phyloP scores from a whole-genome alignment of 192 early-diverging fungal species.

The Helicostylum pulchrum region DNA sequence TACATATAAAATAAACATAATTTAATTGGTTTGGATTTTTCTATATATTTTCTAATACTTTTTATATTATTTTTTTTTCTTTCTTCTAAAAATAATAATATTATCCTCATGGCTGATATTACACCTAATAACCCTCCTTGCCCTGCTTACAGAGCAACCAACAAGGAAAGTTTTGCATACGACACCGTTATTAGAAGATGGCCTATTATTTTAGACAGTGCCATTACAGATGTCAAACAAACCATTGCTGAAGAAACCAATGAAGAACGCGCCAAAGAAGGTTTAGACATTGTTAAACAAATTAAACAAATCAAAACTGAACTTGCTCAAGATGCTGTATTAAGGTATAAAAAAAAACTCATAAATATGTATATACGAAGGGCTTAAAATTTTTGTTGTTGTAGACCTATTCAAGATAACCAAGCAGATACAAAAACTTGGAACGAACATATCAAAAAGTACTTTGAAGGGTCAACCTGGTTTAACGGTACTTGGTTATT shows the following conservation, averaged over 20 bases:
- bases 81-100: too few species aligned
- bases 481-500: conserved; percentile 78
- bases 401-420: conserved; percentile 51
- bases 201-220: conserved; percentile 81
- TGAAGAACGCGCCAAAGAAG: conserved; percentile 53
- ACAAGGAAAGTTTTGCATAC: conserved; percentile 73
- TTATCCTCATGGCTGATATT: conserved; percentile 2
- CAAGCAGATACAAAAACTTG: conserved; percentile 59
- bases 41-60: too few species aligned
- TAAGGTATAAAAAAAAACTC: conserved; percentile 42
- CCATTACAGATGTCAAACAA: conserved; percentile 68
- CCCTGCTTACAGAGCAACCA: conserved; percentile 59
- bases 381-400: neutral
- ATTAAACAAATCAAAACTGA: conserved; percentile 72
- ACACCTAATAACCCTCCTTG: conserved; percentile 52
- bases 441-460: conserved; percentile 56
- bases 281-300: conserved; percentile 60
- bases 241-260: conserved; percentile 33
- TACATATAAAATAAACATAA: too few species aligned
- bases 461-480: conserved; percentile 65
- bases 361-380: neutral
- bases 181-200: conserved; percentile 70
- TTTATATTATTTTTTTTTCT: too few species aligned
- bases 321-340: conserved; percentile 60
- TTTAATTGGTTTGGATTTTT: too few species aligned